Evolutionary conservation across 2,329 filamentous ascomycete species (phyloP).

Genomic region (Monosporascus sp.): DNA sequence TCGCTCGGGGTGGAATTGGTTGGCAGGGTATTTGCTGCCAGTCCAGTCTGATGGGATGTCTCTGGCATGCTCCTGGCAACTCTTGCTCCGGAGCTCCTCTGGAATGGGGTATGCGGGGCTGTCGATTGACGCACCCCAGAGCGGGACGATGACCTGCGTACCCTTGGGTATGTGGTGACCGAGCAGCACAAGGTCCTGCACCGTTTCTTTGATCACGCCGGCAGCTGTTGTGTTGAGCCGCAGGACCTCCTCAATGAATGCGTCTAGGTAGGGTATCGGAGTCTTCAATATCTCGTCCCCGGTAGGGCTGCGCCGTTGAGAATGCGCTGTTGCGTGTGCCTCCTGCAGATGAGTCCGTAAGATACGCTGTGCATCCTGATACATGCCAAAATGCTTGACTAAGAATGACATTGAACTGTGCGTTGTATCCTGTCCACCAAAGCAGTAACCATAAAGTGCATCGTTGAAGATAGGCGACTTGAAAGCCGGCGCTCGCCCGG

Average conservation of each 20-base stretch:
- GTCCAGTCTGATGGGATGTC: background rate
- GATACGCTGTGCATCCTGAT: background rate
- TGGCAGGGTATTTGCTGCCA: background rate
- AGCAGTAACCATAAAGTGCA: conserved; percentile 1
- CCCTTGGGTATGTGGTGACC: background rate
- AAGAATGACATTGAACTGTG: background rate
- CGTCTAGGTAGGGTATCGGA: background rate
- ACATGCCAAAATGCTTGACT: conserved; percentile 1
- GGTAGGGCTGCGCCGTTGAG: background rate
- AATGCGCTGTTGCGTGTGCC: background rate
- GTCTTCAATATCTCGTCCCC: background rate
- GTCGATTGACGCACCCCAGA: background rate
- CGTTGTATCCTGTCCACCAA: conserved; percentile 1
- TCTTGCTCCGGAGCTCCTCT: background rate
- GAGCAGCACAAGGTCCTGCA: background rate
- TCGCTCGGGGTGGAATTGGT: background rate
- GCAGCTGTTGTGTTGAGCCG: background rate
- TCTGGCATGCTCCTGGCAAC: background rate
- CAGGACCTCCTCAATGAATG: background rate
- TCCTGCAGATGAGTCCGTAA: background rate
- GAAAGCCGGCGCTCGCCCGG: conserved; percentile 6
- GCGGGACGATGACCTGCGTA: background rate
- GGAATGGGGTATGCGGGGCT: background rate
- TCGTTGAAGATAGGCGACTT: conserved; percentile 2
- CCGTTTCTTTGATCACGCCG: background rate